Evolutionary conservation across 2,329 filamentous ascomycete genomes (phyloP).

Genomic region (Myotisia sp.): DNA sequence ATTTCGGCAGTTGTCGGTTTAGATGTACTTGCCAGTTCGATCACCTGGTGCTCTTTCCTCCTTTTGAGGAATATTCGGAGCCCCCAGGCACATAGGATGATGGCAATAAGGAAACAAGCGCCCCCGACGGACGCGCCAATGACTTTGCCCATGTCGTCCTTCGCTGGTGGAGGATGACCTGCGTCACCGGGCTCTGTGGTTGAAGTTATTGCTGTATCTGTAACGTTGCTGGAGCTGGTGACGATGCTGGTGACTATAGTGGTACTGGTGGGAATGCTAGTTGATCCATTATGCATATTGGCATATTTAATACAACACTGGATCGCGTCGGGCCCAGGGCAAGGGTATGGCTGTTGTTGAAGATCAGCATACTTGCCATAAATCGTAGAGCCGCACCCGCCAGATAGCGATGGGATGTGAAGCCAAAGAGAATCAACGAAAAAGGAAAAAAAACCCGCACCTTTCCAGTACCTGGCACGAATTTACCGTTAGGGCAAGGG

Average conservation of each 20-base stretch:
- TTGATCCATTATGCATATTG: not conserved
- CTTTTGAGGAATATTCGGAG: constrained; percentile 40
- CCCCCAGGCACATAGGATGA: constrained; percentile 46
- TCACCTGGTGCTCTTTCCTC: not conserved
- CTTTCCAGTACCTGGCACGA: constrained; percentile 3
- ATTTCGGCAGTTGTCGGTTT: no score
- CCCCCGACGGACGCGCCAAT: constrained; percentile 68
- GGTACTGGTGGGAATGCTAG: not conserved
- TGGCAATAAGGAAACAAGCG: constrained; percentile 50
- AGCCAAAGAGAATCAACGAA: not conserved
- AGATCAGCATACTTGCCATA: no score
- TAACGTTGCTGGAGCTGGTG: constrained; percentile 15
- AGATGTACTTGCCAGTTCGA: no score
- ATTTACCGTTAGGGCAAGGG: not conserved
- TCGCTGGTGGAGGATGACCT: constrained; percentile 23
- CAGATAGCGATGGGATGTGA: no score
- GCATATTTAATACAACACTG: constrained; percentile 3
- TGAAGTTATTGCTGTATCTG: not conserved
- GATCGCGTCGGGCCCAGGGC: constrained; percentile 1
- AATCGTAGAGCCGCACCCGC: no score
- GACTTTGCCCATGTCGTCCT: constrained; percentile 69
- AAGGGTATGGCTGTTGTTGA: constrained; percentile 2
- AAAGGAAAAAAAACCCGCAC: not conserved
- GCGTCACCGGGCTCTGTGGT: not conserved
- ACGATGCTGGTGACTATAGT: not conserved